phyloP scores from a whole-genome alignment of 2,329 filamentous ascomycete species.

The Verticillium klebahnii region DNA sequence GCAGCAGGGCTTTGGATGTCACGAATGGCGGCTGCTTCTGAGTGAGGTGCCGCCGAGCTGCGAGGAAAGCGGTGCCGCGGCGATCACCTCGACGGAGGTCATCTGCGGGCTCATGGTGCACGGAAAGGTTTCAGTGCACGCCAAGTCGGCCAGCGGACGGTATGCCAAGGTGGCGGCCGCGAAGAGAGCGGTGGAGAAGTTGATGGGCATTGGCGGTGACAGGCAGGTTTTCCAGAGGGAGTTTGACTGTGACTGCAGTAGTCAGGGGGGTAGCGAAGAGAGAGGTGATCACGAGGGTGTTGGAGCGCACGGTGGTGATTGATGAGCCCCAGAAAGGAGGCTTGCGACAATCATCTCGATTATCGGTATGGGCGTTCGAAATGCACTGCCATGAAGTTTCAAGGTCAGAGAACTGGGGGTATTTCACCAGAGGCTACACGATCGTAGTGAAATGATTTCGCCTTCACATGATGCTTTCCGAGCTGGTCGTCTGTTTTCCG shows the following conservation, averaged over 20 bases:
- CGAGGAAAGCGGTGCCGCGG: slow-evolving; percentile 35
- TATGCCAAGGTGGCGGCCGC: slow-evolving; percentile 70
- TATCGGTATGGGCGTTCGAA: too few species aligned
- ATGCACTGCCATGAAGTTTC: too few species aligned
- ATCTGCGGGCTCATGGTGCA: slow-evolving; percentile 76
- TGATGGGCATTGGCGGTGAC: slow-evolving; percentile 34
- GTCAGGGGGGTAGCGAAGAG: neutral
- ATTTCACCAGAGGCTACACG: too few species aligned
- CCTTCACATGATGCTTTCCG: too few species aligned
- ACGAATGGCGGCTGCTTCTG: slow-evolving; percentile 48
- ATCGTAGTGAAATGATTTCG: too few species aligned
- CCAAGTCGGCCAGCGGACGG: slow-evolving; percentile 56
- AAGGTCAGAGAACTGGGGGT: too few species aligned
- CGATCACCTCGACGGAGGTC: slow-evolving; percentile 44
- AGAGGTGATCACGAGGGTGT: too few species aligned
- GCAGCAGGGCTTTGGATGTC: slow-evolving; percentile 61
- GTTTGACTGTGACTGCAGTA: slow-evolving; percentile 60
- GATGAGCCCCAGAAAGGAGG: too few species aligned
- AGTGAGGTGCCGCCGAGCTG: slow-evolving; percentile 39
- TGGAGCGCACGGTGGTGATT: too few species aligned
- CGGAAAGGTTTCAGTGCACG: slow-evolving; percentile 58
- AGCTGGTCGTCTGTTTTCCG: too few species aligned
- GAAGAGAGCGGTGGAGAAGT: slow-evolving; percentile 46
- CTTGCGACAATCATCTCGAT: too few species aligned
- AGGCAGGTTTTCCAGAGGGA: slow-evolving; percentile 52